Conservation (phyloP, 1,139 yeast species). For the Candida tetrigidarum region DNA sequence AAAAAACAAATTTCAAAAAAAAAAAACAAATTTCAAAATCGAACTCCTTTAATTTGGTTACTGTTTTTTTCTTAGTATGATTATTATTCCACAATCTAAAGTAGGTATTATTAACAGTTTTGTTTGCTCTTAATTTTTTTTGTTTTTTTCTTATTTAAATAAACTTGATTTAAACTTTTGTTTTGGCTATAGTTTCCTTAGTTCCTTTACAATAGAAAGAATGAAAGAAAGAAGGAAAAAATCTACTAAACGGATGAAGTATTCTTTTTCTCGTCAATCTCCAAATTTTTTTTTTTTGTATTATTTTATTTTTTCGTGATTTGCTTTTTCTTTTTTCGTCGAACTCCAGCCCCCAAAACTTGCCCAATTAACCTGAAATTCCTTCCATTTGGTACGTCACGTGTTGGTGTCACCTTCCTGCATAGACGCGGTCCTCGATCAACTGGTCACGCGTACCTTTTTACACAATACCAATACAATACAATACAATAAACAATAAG, state of each 20-base stretch:
- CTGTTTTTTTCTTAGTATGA: not conserved
- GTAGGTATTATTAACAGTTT: no score
- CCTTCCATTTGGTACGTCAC: not conserved
- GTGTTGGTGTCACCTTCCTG: not conserved
- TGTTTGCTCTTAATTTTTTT: not conserved
- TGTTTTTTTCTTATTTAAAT: not conserved
- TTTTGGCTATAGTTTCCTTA: conserved; percentile 4
- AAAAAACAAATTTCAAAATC: not conserved
- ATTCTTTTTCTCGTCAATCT: conserved; percentile 2
- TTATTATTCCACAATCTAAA: not conserved
- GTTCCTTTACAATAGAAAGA: no score
- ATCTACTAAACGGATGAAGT: conserved; percentile 1
- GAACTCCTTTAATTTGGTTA: not conserved
- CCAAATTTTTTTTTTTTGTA: not conserved
- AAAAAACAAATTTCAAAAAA: not conserved
- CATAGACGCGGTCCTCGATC: not conserved
- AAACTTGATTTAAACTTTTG: not conserved
- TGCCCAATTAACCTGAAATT: not conserved
- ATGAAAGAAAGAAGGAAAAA: not conserved
- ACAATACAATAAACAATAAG: not conserved
- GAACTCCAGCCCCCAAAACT: no score
- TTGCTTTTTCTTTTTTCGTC: not conserved
- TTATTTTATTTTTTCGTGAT: conserved; percentile 1
- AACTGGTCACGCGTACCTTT: no score
- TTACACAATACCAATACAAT: no score